Conservation (phyloP, 1,139 yeast species). For the Nadsonia commutata region DNA sequence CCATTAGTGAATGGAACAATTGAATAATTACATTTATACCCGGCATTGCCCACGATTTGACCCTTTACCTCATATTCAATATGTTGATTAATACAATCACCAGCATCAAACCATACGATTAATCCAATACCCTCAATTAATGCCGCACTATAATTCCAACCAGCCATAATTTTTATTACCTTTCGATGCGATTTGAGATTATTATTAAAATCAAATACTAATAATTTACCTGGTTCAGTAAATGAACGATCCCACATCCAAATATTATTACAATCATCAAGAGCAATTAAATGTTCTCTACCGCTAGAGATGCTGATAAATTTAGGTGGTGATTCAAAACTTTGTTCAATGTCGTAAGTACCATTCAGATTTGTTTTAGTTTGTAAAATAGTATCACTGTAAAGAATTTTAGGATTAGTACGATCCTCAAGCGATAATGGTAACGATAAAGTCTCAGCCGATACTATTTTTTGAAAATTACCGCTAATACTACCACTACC, state of each 20-base stretch:
- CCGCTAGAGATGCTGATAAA: constrained; percentile 48
- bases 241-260: constrained; percentile 46
- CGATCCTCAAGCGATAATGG: background rate
- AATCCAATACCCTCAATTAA: constrained; percentile 39
- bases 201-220: constrained; percentile 26
- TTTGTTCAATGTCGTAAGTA: constrained; percentile 4
- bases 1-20: background rate
- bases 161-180: constrained; percentile 37
- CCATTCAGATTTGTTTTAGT: background rate
- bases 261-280: constrained; percentile 36
- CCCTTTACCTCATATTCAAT: constrained; percentile 6
- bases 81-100: constrained; percentile 6
- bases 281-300: constrained; percentile 48
- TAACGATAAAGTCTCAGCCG: background rate
- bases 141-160: constrained; percentile 53
- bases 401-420: background rate
- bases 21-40: constrained; percentile 5
- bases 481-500: too few species aligned
- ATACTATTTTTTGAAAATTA: background rate
- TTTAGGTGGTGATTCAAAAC: constrained; percentile 12
- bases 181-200: constrained; percentile 8
- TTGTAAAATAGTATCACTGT: background rate
- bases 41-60: constrained; percentile 1
- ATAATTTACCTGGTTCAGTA: constrained; percentile 29
- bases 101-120: constrained; percentile 36